phyloP scores from a whole-genome alignment of 2,329 filamentous ascomycete genomes.

The Graphiopsis chlorocephala region DNA sequence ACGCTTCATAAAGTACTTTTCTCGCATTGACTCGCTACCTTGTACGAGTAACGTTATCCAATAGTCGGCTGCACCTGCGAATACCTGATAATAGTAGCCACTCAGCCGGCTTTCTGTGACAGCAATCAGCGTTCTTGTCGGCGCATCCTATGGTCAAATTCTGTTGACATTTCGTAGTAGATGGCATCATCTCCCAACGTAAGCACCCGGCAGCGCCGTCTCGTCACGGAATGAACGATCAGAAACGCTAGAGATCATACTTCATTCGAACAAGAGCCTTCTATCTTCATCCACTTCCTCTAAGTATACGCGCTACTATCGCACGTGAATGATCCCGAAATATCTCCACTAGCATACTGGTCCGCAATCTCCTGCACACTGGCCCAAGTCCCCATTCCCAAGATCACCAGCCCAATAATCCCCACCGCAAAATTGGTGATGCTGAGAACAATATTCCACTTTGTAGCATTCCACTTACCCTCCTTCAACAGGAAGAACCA shows the following conservation, averaged over 20 bases:
- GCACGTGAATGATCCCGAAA: slow-evolving; percentile 44
- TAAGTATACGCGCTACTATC: slow-evolving; percentile 31
- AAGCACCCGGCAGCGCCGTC: neutral
- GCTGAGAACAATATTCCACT: slow-evolving; percentile 45
- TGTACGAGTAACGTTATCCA: neutral
- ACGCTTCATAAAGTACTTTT: neutral
- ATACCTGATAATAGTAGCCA: neutral
- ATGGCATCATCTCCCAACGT: neutral
- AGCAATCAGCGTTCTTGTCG: neutral
- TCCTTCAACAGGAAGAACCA: slow-evolving; percentile 47
- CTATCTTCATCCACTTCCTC: neutral
- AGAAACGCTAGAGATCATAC: neutral
- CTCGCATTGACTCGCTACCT: neutral
- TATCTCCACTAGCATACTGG: slow-evolving; percentile 38
- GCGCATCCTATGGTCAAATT: too few species aligned
- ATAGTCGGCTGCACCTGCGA: neutral
- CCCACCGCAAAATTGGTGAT: slow-evolving; percentile 45
- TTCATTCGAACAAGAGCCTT: neutral
- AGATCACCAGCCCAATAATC: slow-evolving; percentile 30
- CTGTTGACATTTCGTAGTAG: too few species aligned
- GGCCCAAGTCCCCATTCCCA: slow-evolving; percentile 44
- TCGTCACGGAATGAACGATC: neutral
- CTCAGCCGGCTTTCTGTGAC: neutral
- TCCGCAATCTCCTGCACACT: slow-evolving; percentile 45
- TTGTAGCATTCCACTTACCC: slow-evolving; percentile 47